phyloP scores from a whole-genome alignment of 345 rosid species.

The Erucastrum elatum region DNA sequence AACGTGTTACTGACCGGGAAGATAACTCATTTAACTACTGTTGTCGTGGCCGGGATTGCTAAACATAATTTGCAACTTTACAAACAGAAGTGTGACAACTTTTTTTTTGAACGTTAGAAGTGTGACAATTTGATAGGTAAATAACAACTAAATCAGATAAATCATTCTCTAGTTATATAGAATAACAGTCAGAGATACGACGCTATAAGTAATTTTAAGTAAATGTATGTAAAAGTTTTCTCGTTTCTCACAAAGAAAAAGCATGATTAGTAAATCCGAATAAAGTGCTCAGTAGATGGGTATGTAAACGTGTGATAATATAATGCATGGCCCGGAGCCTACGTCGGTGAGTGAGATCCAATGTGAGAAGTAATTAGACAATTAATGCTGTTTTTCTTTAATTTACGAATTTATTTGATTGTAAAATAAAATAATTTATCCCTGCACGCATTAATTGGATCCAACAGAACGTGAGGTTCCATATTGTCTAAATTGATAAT shows the following conservation, averaged over 20 bases:
- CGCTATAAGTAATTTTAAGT: background rate
- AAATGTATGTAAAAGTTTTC: background rate
- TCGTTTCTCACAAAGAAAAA: background rate
- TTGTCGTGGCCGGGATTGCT: background rate
- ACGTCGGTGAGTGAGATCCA: conserved; percentile 44
- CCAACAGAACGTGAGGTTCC: conserved; percentile 44
- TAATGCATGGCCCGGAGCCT: conserved; percentile 35
- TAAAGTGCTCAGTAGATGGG: conserved; percentile 24
- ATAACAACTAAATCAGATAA: background rate
- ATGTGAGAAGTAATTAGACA: conserved; percentile 38
- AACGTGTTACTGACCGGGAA: background rate
- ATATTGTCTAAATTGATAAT: conserved; percentile 39
- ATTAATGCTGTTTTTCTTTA: conserved; percentile 25
- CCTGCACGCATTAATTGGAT: conserved; percentile 42
- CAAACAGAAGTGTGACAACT: background rate
- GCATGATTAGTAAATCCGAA: conserved; percentile 13
- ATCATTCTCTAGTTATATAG: background rate
- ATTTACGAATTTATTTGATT: background rate
- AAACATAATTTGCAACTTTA: background rate
- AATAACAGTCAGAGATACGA: background rate
- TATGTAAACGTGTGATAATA: conserved; percentile 34
- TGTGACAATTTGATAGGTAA: background rate
- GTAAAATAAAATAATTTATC: conserved; percentile 14
- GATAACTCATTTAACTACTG: background rate
- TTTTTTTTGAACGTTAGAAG: no score